phyloP scores from a whole-genome alignment of 306 rosid genomes.

The Malus asiatica region DNA sequence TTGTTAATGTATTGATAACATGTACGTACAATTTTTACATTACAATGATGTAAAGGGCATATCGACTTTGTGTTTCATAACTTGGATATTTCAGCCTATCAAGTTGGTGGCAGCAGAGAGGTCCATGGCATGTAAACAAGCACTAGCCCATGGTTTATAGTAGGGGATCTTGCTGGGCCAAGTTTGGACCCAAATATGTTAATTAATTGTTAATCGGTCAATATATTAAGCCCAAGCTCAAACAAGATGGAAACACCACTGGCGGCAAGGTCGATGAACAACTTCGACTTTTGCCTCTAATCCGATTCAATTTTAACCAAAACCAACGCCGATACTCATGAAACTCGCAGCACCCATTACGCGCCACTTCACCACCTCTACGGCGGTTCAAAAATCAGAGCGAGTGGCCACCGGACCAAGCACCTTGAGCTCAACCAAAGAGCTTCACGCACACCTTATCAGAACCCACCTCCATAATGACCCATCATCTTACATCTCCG shows the following conservation, averaged over 20 bases:
- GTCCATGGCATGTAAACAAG: not conserved
- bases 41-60: no score
- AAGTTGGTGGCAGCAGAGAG: not conserved
- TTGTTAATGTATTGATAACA: not conserved
- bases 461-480: slow-evolving; percentile 35
- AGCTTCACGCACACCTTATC: slow-evolving; percentile 52
- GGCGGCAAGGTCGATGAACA: not conserved
- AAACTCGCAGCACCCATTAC: slow-evolving; percentile 21
- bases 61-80: not conserved
- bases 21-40: no score
- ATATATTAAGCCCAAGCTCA: not conserved
- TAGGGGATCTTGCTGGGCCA: not conserved
- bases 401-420: not conserved
- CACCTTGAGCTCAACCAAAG: slow-evolving; percentile 22
- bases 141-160: not conserved
- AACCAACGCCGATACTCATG: slow-evolving; percentile 13
- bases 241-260: not conserved
- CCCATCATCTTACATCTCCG: slow-evolving; percentile 44
- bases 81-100: no score
- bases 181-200: not conserved
- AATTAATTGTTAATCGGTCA: not conserved
- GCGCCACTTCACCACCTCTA: slow-evolving; percentile 14
- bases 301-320: not conserved
- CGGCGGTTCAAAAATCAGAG: slow-evolving; percentile 10
- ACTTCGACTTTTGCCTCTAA: not conserved